Base-by-base conservation (phyloP, 441 rosid species). In the Erysimum cheiri region DNA sequence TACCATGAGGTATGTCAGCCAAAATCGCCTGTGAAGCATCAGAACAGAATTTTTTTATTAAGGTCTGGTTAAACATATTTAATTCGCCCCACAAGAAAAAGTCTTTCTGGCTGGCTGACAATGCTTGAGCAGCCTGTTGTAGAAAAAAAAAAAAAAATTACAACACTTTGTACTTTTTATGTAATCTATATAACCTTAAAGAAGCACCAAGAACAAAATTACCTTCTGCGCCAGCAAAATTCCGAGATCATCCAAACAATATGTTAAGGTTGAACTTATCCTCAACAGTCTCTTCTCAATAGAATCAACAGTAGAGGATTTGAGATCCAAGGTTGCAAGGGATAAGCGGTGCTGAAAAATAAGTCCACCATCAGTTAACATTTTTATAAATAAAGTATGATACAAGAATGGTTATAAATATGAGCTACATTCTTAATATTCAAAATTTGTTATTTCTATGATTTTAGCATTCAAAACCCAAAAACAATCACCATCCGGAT, bases 191-290 rank as follows among this genome's bases (percentile, higher is more conserved):
- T 8, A 46, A 63, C 60, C 28, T 32, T 40, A 74, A 40, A 44
- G 39, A 50, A 58, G 49, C 43, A 64, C 11, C 59, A 50, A 4
- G 28, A 35, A 48, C 69, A 15, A 19, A 36, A 29, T 33, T 76
- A 96, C 99, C 99, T 89, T 91, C 26, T 55, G 80, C 29, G 99
- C 96, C 80, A 87, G 72, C 89, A 84, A 89, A 65, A 85, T 79
- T 22, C 99, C 99, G 8, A 89, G 93, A 35, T 88, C 86, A 24
- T 69, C 81, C 80, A 89, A 73, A 77, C 97, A 96, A 79, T 80
- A 84, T n/a, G 80, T 60, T 49, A 96, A 74, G 40, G 75, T 49
- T 24, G 83, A 83, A 70, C 65, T 66, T 47, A 86, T 80, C 74
- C 58, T 86, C 12, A 59, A 53, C 60, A 93, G 60, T 71, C 77